Base-by-base conservation (phyloP, 2,329 filamentous ascomycete species). In the Penicillium occitanis region DNA sequence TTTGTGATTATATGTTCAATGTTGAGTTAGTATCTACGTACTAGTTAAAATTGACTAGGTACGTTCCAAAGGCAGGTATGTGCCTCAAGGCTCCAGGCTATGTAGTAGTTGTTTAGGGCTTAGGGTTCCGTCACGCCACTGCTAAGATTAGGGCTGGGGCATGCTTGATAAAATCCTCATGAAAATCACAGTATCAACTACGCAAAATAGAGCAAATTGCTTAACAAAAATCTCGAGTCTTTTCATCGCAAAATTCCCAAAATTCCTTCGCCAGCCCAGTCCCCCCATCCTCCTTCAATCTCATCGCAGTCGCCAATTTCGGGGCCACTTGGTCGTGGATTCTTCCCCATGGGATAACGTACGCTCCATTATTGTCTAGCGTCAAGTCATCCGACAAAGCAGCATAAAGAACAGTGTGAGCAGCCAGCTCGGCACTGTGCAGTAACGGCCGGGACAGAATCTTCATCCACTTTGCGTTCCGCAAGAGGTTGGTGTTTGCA, bases 241-340 rank as follows among this genome's bases (percentile, higher is more conserved):
- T 72, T 69, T 74, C 72, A 70, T 80, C 78, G 70, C 76, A 79
- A 73, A 76, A 80, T 60, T 76, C 74, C 77, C 77, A 81, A 57
- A 82, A 75, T 69, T 74, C 75, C 69, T 69, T 67, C 46, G 74
- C 73, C 42, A 71, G 68, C 2, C 74, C 76, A 37, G 66, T 74
- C 33, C 73, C 70, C 10, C 72, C 75, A 13, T 76, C 70, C 33
- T 63, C 68, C 42, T 70, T 66, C n/a, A 60, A 37, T 67, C 70
- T 73, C 2, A 70, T 67, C n/a, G 70, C 68, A 25, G 60, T 17
- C 60, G 13, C 10, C 60, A 51, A 62, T 28, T 40, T 62, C 44
- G 58, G 58, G 3, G 58, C 44, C 33, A 50, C 60, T 14, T 51
- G 33, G 8, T 11, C 5, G 22, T 62, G 60, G 2, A 50, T 50